phyloP scores from a whole-genome alignment of 1,284 basidiomycete species.

The Omphalotus olearius region DNA sequence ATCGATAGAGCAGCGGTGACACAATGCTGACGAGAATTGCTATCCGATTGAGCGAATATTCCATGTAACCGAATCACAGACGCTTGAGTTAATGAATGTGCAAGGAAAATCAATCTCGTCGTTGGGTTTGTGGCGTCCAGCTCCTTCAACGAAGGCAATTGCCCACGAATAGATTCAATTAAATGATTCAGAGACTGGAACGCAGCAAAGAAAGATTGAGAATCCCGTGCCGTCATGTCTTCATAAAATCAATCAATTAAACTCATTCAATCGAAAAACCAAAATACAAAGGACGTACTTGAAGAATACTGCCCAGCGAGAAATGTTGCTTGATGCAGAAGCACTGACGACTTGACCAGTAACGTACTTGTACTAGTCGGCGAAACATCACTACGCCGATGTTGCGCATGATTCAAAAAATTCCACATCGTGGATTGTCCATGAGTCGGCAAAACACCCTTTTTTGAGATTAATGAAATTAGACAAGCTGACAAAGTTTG shows the following conservation, averaged over 20 bases:
- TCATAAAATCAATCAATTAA: not conserved
- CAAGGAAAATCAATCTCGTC: constrained; percentile 31
- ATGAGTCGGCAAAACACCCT: constrained; percentile 11
- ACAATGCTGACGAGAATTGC: constrained; percentile 34
- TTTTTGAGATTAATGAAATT: constrained; percentile 1
- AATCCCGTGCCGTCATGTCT: constrained; percentile 34
- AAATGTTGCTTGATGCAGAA: constrained; percentile 38
- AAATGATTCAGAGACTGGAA: constrained; percentile 36
- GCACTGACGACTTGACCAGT: constrained; percentile 31
- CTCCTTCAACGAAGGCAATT: constrained; percentile 26
- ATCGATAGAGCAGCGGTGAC: constrained; percentile 36
- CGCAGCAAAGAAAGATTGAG: constrained; percentile 30
- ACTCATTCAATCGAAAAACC: constrained; percentile 8
- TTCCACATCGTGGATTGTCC: constrained; percentile 10
- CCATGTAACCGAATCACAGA: constrained; percentile 41
- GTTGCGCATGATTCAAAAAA: constrained; percentile 12
- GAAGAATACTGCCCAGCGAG: constrained; percentile 36
- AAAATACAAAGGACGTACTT: constrained; percentile 24
- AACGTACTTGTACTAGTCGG: constrained; percentile 1
- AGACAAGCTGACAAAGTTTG: not conserved
- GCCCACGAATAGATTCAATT: constrained; percentile 32
- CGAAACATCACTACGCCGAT: constrained; percentile 1
- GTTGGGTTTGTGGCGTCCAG: constrained; percentile 27
- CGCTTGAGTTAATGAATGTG: constrained; percentile 36
- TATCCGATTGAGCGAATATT: constrained; percentile 33